Conservation (phyloP, 1,139 yeast species). For the Scheffersomyces quercinus region DNA sequence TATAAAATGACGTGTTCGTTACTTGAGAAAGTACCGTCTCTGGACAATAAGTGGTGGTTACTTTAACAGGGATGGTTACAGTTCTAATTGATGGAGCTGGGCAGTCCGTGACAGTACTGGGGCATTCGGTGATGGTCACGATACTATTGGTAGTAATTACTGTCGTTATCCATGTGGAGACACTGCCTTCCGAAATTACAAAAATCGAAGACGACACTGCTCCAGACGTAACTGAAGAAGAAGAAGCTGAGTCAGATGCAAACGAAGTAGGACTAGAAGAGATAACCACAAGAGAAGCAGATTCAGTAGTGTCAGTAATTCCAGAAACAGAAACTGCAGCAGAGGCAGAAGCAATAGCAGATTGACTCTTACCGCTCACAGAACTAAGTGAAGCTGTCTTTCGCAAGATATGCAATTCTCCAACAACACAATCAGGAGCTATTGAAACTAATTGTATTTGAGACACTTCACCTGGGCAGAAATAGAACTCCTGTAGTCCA, state of each 20-base stretch:
- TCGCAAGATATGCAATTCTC: background rate
- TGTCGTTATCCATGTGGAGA: background rate
- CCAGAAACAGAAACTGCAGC: background rate
- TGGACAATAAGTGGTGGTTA: background rate
- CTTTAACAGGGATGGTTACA: background rate
- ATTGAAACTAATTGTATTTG: background rate
- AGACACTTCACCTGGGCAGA: background rate
- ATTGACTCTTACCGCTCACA: background rate
- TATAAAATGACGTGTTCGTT: too few relatives aligned
- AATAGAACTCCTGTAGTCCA: background rate
- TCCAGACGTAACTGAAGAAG: too few relatives aligned
- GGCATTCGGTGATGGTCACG: background rate
- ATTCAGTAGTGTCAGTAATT: too few relatives aligned
- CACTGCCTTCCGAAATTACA: too few relatives aligned
- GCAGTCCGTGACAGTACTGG: constrained; percentile 1
- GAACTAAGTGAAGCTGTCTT: background rate
- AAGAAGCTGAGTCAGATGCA: background rate
- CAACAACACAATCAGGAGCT: background rate
- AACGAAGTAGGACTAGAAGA: background rate
- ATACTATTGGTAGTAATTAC: background rate
- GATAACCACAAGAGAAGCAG: too few relatives aligned
- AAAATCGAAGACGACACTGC: too few relatives aligned
- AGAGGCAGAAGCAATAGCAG: background rate
- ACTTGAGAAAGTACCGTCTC: background rate
- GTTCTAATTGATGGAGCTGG: background rate